Conservation (phyloP, 2,329 filamentous ascomycete species). For the Geosmithia putterillii region DNA sequence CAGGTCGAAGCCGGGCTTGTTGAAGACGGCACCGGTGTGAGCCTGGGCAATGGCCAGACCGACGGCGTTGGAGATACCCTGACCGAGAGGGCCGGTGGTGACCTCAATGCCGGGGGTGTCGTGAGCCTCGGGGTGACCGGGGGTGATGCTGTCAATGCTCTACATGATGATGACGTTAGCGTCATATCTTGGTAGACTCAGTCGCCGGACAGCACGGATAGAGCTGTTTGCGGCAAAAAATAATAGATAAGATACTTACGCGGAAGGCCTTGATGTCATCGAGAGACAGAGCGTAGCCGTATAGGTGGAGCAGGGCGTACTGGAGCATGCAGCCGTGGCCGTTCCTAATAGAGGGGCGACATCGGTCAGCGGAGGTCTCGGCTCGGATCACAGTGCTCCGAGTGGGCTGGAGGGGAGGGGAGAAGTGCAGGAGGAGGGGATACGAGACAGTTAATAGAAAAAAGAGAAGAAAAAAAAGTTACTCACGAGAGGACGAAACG, state of each 20-base stretch:
- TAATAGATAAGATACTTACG: conserved; percentile 55
- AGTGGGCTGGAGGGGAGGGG: conserved; percentile 2
- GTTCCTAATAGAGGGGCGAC: conserved; percentile 50
- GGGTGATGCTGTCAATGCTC: conserved; percentile 61
- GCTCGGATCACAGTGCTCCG: neutral
- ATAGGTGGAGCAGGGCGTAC: conserved; percentile 94
- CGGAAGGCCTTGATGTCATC: conserved; percentile 96
- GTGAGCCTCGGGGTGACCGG: conserved; percentile 91
- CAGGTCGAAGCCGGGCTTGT: conserved; percentile 87
- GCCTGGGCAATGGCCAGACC: conserved; percentile 95
- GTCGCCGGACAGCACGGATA: neutral
- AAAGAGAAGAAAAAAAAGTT: neutral
- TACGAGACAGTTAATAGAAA: neutral
- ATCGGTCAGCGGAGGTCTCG: conserved; percentile 5
- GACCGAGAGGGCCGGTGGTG: conserved; percentile 92
- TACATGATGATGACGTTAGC: conserved; percentile 10
- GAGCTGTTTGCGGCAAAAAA: neutral
- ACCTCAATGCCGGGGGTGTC: conserved; percentile 97
- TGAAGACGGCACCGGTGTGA: conserved; percentile 83
- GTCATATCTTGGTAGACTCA: neutral
- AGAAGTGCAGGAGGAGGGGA: neutral
- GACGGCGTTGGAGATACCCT: conserved; percentile 95
- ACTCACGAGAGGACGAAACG: conserved; percentile 98
- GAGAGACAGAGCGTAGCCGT: conserved; percentile 75
- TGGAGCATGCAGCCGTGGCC: conserved; percentile 99